Percentiles rank a stretch among this genome's conserved stretches.
These are phyloP conservation scores for Ascochyta rabiei DNA, from an alignment of 2,329 filamentous ascomycete species.

Conservation along the genomic window DNA sequence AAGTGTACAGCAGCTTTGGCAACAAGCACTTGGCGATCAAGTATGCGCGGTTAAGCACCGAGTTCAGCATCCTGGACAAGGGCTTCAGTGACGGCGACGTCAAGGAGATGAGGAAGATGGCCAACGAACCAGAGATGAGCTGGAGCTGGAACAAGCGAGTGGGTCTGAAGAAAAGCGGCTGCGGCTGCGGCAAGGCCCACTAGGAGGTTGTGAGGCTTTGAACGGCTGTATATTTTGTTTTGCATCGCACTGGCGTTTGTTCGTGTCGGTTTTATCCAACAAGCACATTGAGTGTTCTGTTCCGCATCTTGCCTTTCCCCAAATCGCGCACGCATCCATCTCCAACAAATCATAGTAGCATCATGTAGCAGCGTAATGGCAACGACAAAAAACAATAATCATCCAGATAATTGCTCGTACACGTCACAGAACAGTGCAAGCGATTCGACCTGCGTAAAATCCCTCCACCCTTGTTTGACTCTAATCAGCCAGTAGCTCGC, in stretches of 20 bases:
- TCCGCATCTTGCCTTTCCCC: no score
- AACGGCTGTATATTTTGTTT: not conserved
- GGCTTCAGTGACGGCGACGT: conserved; percentile 38
- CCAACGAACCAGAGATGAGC: conserved; percentile 30
- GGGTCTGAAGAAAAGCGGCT: conserved; percentile 24
- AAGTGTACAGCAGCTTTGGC: conserved; percentile 48
- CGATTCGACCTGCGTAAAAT: no score
- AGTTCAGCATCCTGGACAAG: conserved; percentile 39
- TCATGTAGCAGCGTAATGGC: not conserved
- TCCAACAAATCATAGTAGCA: no score
- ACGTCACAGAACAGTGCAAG: no score
- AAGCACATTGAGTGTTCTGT: no score
- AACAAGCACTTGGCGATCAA: conserved; percentile 36
- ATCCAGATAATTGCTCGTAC: no score
- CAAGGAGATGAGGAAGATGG: conserved; percentile 36
- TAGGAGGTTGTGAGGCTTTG: not conserved
- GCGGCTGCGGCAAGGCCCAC: conserved; percentile 31
- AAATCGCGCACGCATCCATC: no score
- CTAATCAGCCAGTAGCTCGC: no score
- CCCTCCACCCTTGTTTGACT: no score
- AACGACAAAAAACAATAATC: not conserved
- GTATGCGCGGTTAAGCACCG: conserved; percentile 37
- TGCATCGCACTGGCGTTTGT: not conserved
- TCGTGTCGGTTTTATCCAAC: not conserved
- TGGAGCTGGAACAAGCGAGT: conserved; percentile 46